Evolutionary conservation across 441 rosid genomes (phyloP).

Genomic region (Aleurites moluccanus): DNA sequence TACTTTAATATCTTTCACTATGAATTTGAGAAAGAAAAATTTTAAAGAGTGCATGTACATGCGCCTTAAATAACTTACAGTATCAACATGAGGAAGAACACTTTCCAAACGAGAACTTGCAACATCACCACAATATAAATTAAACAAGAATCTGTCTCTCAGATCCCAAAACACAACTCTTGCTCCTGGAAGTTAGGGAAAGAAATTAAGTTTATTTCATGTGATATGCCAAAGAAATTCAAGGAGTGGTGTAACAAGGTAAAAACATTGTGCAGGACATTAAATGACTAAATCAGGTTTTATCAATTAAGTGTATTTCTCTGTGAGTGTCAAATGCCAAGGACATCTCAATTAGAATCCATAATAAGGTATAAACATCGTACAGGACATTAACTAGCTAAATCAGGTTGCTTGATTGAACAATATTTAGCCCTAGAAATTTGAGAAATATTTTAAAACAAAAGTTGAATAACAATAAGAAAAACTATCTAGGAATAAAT

Average conservation of each 20-base stretch:
- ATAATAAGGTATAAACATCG: too few relatives aligned
- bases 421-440: neutral
- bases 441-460: neutral
- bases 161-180: constrained; percentile 93
- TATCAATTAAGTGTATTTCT: too few relatives aligned
- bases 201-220: constrained; percentile 12
- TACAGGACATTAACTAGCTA: neutral
- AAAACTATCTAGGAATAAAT: neutral
- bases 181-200: constrained; percentile 52
- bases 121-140: constrained; percentile 70
- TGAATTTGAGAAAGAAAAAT: neutral
- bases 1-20: neutral
- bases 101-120: constrained; percentile 80
- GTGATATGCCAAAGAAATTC: constrained; percentile 13
- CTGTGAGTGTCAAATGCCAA: too few relatives aligned
- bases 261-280: neutral
- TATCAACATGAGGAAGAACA: constrained; percentile 72
- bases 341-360: too few relatives aligned
- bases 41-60: constrained; percentile 1
- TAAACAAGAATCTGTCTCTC: constrained; percentile 68
- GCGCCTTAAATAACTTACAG: constrained; percentile 47
- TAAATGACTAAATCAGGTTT: too few relatives aligned
- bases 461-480: neutral
- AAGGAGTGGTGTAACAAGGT: constrained; percentile 9
- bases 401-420: neutral